Conservation (phyloP, 2,329 filamentous ascomycete genomes). For the Xylariaceae sp. region DNA sequence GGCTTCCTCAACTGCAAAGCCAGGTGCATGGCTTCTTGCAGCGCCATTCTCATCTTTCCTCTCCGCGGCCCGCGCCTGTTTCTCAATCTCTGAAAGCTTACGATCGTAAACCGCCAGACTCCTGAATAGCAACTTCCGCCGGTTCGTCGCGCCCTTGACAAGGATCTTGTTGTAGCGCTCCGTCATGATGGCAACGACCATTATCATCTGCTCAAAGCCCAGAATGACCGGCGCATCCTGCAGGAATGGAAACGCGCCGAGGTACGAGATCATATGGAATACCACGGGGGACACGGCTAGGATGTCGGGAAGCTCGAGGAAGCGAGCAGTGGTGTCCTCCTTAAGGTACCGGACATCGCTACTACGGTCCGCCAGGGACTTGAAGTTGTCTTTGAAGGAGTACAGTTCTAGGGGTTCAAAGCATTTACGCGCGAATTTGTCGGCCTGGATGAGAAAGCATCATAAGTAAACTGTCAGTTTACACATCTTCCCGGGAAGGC, state of each 20-base stretch:
- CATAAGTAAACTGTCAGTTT: constrained; percentile 4
- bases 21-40: constrained; percentile 27
- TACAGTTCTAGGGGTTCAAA: constrained; percentile 70
- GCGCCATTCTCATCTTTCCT: constrained; percentile 1
- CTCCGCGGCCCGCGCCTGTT: constrained; percentile 15
- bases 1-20: constrained; percentile 45
- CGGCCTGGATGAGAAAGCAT: constrained; percentile 41
- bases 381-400: constrained; percentile 70
- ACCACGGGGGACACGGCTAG: constrained; percentile 63
- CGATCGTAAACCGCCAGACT: constrained; percentile 70
- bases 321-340: constrained; percentile 66
- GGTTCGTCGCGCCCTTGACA: constrained; percentile 52
- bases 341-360: constrained; percentile 62
- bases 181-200: constrained; percentile 69
- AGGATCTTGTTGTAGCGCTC: constrained; percentile 64
- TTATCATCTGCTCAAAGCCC: constrained; percentile 65
- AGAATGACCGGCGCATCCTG: constrained; percentile 66
- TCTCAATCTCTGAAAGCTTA: constrained; percentile 38
- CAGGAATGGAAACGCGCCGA: constrained; percentile 71
- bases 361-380: constrained; percentile 62
- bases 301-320: constrained; percentile 69
- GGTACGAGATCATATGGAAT: constrained; percentile 67
- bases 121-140: constrained; percentile 64
- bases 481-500: neutral
- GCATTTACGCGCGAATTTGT: constrained; percentile 64